Conservation (phyloP, 345 rosid species). For the Camelina sativa region DNA sequence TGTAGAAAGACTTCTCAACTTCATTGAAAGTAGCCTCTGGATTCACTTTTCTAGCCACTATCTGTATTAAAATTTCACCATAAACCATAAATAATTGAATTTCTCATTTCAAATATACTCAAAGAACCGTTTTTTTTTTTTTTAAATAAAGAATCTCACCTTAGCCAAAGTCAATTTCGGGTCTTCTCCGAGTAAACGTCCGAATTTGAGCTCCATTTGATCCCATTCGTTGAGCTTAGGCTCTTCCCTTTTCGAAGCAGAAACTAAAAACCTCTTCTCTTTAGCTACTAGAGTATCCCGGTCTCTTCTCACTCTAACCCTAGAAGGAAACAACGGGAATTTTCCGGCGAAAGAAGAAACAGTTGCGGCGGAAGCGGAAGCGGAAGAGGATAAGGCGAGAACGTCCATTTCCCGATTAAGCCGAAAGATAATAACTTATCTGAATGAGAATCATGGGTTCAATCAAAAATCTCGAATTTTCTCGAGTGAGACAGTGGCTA, state of each 20-base stretch:
- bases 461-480: constrained; percentile 29
- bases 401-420: constrained; percentile 58
- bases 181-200: constrained; percentile 85
- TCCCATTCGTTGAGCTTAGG: constrained; percentile 71
- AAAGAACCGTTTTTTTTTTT: neutral
- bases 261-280: constrained; percentile 50
- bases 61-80: constrained; percentile 50
- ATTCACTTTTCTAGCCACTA: constrained; percentile 72
- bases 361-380: constrained; percentile 26
- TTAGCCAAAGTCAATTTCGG: constrained; percentile 92
- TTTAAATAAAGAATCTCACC: constrained; percentile 49
- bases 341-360: constrained; percentile 34
- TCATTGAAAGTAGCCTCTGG: constrained; percentile 80
- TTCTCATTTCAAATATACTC: neutral
- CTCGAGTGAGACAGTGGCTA: neutral
- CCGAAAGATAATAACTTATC: neutral
- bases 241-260: constrained; percentile 65
- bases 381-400: constrained; percentile 52
- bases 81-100: neutral
- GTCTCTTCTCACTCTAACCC: constrained; percentile 31
- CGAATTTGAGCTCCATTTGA: constrained; percentile 93
- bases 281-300: constrained; percentile 30
- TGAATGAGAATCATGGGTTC: constrained; percentile 36
- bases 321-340: constrained; percentile 33
- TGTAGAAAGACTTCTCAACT: constrained; percentile 76